Evolutionary conservation across 768 basidiomycete species (phyloP).

Genomic region (Tulasnella sp.): DNA sequence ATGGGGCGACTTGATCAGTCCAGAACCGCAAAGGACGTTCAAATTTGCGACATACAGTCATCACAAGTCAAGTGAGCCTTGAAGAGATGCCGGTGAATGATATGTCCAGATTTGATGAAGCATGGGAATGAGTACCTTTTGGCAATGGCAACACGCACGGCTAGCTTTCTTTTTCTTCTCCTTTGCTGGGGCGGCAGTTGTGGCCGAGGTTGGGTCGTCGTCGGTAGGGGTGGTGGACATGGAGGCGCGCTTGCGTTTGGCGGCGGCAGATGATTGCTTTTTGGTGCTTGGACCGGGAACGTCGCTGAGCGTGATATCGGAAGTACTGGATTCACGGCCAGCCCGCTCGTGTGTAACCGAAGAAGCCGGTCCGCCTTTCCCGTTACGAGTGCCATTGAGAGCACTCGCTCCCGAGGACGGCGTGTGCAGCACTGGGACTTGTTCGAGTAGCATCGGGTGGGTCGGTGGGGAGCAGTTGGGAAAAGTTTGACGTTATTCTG

Average conservation of each 20-base stretch:
- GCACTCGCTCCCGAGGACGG: neutral
- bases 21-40: neutral
- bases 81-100: neutral
- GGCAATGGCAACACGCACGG: conserved; percentile 89
- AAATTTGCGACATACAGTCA: conserved; percentile 53
- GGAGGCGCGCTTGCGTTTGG: conserved; percentile 1
- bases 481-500: neutral
- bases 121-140: conserved; percentile 39
- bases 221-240: conserved; percentile 1
- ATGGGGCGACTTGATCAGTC: neutral
- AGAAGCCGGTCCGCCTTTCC: too few relatives aligned
- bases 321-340: neutral
- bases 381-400: neutral
- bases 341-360: too few relatives aligned
- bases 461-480: neutral
- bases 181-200: neutral
- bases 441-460: conserved; percentile 1
- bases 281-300: neutral
- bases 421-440: conserved; percentile 3
- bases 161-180: conserved; percentile 87
- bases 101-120: neutral
- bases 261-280: neutral
- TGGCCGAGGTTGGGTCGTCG: neutral
- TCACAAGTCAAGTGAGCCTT: conserved; percentile 92
- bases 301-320: neutral